Base-by-base conservation (phyloP, 140 eudicot species). In the Ambrosia hybrid region DNA sequence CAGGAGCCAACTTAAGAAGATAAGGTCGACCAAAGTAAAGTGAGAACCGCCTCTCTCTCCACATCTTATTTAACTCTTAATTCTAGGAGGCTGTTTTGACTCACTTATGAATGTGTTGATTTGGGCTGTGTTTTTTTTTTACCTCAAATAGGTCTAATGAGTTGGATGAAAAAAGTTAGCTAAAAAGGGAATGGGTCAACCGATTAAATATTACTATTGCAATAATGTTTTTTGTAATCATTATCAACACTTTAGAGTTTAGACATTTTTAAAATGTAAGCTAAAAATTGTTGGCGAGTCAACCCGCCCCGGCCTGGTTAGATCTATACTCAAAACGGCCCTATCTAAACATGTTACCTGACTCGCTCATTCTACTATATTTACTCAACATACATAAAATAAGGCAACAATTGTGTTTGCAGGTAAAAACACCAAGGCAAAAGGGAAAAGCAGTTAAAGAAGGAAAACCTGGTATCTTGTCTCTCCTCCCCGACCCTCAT, bases 361-460 rank as follows among this genome's bases (percentile, higher is more conserved):
- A n/a, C n/a, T n/a, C n/a, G n/a, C n/a, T n/a, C n/a, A n/a, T 48
- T 48, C 1, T 9, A 48, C 53, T 0, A 16, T 8, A 49, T 67
- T 3, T n/a, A 58, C 17, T 51, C 51, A 13, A 64, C 57, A 55
- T 51, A 57, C 52, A 3, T 26, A n/a, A n/a, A 30, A 67, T 73
- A 55, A 74, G 41, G 33, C 21, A 65, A 45, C 45, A n/a, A n/a
- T 41, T 56, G 41, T 61, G 51, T 61, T 77, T 82, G 80, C 76
- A 87, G 93, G 82, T 62, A 39, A 67, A 39, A 58, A 71, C 80
- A 61, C 68, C 78, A 43, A 74, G 33, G 30, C 73, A 73, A 71
- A 80, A 83, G 79, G 80, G 73, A 39, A 88, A 83, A 79, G 77
- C 70, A 51, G 30, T 57, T 26, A 77, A 63, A 81, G 83, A 79